Percentiles rank a stretch among this genome's conserved stretches.
Conservation (phyloP, 2,329 filamentous ascomycete species). For the Hymenoscyphus fraxineus region DNA sequence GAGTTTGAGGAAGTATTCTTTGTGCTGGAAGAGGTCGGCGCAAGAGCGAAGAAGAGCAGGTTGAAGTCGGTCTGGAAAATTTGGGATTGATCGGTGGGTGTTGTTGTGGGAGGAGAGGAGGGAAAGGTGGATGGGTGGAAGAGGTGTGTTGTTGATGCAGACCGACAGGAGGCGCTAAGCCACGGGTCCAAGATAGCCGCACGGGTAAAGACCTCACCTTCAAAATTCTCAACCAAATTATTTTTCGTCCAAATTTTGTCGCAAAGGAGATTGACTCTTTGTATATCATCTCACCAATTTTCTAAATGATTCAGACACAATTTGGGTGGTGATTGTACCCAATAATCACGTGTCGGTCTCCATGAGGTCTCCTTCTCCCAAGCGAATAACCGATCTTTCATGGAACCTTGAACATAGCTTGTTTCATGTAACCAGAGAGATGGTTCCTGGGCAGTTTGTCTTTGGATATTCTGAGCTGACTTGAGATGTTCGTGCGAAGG, state of each 20-base stretch:
- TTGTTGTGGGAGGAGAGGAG: constrained; percentile 16
- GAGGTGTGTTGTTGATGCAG: constrained; percentile 27
- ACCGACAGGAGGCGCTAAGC: constrained; percentile 17
- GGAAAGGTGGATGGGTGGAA: constrained; percentile 10
- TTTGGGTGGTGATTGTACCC: background rate
- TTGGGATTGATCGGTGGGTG: constrained; percentile 21
- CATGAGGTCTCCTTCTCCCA: background rate
- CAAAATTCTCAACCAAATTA: constrained; percentile 11
- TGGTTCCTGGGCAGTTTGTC: background rate
- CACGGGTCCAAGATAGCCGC: constrained; percentile 16
- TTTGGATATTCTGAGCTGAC: background rate
- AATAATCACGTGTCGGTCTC: background rate
- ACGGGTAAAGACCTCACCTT: constrained; percentile 21
- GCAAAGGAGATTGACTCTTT: background rate
- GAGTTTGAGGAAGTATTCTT: background rate
- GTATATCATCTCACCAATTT: background rate
- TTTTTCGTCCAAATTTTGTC: constrained; percentile 8
- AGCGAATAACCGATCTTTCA: background rate
- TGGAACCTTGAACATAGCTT: background rate
- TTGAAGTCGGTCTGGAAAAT: constrained; percentile 15
- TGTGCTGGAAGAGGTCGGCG: constrained; percentile 18
- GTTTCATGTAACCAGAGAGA: background rate
- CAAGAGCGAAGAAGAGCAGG: constrained; percentile 8
- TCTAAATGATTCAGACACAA: background rate
- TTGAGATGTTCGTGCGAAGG: no score